Evolutionary conservation across 257 asterid species (phyloP).

Genomic region (Catharanthus roseus): DNA sequence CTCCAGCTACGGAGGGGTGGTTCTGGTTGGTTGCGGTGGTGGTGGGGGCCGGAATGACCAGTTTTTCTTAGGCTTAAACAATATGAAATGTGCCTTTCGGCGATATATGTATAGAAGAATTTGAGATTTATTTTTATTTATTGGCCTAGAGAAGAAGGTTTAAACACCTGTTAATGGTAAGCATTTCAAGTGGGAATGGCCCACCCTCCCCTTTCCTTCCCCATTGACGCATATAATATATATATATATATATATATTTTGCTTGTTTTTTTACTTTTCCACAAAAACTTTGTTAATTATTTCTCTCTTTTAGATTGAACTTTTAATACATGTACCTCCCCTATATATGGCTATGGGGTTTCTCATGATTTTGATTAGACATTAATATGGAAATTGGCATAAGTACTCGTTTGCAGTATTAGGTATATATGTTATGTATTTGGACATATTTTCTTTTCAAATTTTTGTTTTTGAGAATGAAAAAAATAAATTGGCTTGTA

Average conservation of each 20-base stretch:
- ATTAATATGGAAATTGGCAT: conserved; percentile 31
- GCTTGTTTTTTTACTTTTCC: conserved; percentile 7
- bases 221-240: conserved; percentile 6
- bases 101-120: conserved; percentile 26
- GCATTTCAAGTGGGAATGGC: conserved; percentile 12
- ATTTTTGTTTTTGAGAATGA: no score
- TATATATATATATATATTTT: no score
- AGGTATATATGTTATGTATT: no score
- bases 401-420: conserved; percentile 30
- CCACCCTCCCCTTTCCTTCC: background rate
- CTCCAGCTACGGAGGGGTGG: background rate
- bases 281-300: no score
- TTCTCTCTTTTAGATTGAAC: background rate
- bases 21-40: background rate
- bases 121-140: conserved; percentile 3
- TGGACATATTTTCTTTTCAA: no score
- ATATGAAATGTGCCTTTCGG: conserved; percentile 37
- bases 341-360: conserved; percentile 22
- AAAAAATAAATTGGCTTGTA: no score
- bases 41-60: background rate
- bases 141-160: background rate
- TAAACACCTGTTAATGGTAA: conserved; percentile 27
- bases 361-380: conserved; percentile 20
- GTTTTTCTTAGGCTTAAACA: conserved; percentile 6
- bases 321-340: conserved; percentile 1